Evolutionary conservation across 345 rosid species (phyloP), one percentile per base, ranked within the genome.

Genomic region (Viola odorata): DNA sequence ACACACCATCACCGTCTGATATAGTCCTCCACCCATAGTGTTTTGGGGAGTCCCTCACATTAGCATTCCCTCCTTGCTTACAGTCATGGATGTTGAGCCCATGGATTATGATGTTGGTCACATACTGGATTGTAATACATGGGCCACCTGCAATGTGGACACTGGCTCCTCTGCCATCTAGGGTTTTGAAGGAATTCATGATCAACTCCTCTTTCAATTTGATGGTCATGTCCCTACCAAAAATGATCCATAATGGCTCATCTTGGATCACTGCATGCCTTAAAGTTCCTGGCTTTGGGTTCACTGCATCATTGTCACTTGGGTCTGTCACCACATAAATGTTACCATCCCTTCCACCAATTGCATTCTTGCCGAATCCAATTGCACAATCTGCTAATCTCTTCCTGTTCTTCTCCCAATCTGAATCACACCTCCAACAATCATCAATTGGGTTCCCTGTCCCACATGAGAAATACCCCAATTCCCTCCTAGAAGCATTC

Each of bases 241-340:
- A 71, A 40, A 65, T 71, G 40, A 71, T 71, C 75, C 75, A 71
- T 58, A 71, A 50, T 14, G 75, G 75, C 66, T 71, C 75, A 3
- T 71, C 75, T 47, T 71, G 75, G 37, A 65, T 71, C 38, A 71
- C 75, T 3, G 75, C 75, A 4, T 71, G 51, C 16, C 75, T 15
- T 3, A 71, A 61, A 17, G 75, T 71, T 48, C 75, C 75, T 0
- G 70, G 75, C 53, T 55, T 71, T 6, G 75, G 75, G 44, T 41
- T 71, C 44, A 71, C 75, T 0, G 70, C 52, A 36, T 71, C 75
- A 37, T 71, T 41, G 12, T 60, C 54, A 1, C 70, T 32, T 0
- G 75, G 39, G 60, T 71, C 75, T 1, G 75, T 71, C 0, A 71
- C 75, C 32, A 71, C 75, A 37, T 71, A 71, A 45, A 71, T 65